A percentile compares a stretch with the other conserved stretches of the same genome.
Conservation (phyloP, 257 asterid species). For the Asclepias syriaca region DNA sequence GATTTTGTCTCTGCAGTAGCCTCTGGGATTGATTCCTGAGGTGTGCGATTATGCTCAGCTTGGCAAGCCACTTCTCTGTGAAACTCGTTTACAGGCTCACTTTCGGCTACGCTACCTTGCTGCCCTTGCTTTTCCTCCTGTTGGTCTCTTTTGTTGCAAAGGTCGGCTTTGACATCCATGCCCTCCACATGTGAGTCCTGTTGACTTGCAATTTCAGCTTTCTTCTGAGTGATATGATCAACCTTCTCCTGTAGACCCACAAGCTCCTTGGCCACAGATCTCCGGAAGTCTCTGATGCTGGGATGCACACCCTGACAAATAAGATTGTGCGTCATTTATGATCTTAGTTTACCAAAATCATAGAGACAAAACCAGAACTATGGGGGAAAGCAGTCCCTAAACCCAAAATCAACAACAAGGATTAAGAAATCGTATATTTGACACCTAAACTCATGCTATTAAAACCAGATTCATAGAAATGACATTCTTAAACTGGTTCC, state of each 20-base stretch:
- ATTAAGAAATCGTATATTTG: background rate
- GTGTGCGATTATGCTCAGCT: slow-evolving; percentile 9
- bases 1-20: background rate
- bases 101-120: slow-evolving; percentile 8
- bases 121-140: background rate
- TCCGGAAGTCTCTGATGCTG: slow-evolving; percentile 50
- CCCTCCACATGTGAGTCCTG: slow-evolving; percentile 17
- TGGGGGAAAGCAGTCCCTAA: background rate
- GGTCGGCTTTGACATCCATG: background rate
- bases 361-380: background rate
- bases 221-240: slow-evolving; percentile 26
- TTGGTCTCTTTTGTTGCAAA: slow-evolving; percentile 1
- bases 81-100: background rate
- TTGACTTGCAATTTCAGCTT: slow-evolving; percentile 15
- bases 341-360: background rate
- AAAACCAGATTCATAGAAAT: background rate
- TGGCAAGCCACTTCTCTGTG: slow-evolving; percentile 11
- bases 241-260: slow-evolving; percentile 66
- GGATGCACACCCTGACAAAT: slow-evolving; percentile 55
- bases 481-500: background rate
- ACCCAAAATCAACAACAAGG: background rate
- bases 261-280: slow-evolving; percentile 57
- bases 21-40: slow-evolving; percentile 4
- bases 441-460: background rate
- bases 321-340: background rate